A percentile compares a stretch with the other conserved stretches of the same genome.
phyloP scores from a whole-genome alignment of 345 rosid species.

The Raphanus sativus region DNA sequence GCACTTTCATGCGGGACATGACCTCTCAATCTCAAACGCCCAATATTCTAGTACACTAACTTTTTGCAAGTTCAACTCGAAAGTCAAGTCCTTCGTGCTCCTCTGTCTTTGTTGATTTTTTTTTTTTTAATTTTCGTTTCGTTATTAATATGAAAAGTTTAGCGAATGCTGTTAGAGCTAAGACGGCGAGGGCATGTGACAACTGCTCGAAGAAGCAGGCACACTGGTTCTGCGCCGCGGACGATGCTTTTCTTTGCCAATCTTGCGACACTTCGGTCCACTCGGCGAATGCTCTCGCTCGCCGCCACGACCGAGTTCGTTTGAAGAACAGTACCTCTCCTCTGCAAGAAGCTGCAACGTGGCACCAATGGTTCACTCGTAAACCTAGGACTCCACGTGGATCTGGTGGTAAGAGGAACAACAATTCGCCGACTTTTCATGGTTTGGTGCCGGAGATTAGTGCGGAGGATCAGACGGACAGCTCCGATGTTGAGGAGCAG shows the following conservation, averaged over 20 bases:
- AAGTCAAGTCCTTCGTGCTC: slow-evolving; percentile 2
- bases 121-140: neutral
- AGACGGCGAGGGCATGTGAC: slow-evolving; percentile 87
- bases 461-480: slow-evolving; percentile 59
- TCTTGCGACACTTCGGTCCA: slow-evolving; percentile 79
- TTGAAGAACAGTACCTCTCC: slow-evolving; percentile 45
- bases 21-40: slow-evolving; percentile 11
- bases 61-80: slow-evolving; percentile 3
- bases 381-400: slow-evolving; percentile 85
- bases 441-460: slow-evolving; percentile 74
- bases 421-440: slow-evolving; percentile 28
- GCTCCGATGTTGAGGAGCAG: slow-evolving; percentile 59
- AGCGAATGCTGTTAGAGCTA: slow-evolving; percentile 72
- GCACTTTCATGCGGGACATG: slow-evolving; percentile 40
- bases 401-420: slow-evolving; percentile 33
- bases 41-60: neutral
- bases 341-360: slow-evolving; percentile 43
- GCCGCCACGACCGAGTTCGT: slow-evolving; percentile 80
- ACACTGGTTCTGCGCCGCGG: slow-evolving; percentile 92
- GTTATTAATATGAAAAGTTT: slow-evolving; percentile 38
- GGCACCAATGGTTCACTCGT: slow-evolving; percentile 80
- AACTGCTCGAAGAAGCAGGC: slow-evolving; percentile 75
- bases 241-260: slow-evolving; percentile 97
- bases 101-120: slow-evolving; percentile 21
- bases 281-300: slow-evolving; percentile 84